Evolutionary conservation across 2,329 filamentous ascomycete species (phyloP), one percentile per base, ranked within the genome.

Genomic region (Fusarium torulosum): DNA sequence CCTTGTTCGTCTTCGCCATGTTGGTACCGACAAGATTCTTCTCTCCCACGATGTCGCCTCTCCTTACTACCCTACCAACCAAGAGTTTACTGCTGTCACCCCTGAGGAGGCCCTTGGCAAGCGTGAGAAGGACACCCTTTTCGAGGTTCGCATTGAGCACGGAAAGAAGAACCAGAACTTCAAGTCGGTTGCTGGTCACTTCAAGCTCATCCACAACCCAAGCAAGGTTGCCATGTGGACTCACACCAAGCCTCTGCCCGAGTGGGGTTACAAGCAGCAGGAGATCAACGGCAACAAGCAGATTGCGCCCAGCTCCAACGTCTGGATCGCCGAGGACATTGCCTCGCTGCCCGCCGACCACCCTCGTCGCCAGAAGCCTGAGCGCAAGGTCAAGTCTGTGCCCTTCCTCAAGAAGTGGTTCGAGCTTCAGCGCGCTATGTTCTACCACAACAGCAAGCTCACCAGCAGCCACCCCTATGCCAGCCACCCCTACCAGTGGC

Each of bases 281-380:
- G 96, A 99, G 79, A 97, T 99, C 84, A 99, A 99, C 79, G 96
- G 96, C 62, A 99, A 99, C 85, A 99, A 99, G 87, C 96, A 97
- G 77, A 83, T 96, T 53, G 85, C 89, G 27, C 92, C 95, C 66
- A 90, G 91, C 76, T 97, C 93, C 78, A 99, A 99, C 78, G 86
- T 97, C 65, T 99, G 96, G 96, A 90, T 91, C 72, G 91, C 94
- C 15, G 96, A 99, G 74, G 93, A 97, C 67, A 92, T 98, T 52
- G 88, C 92, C n/a, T 94, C 90, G 11, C 81, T 98, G 45, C 83
- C 90, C 4, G 83, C 80, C 7, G 93, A 93, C 71, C 88, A 90
- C 71, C 84, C 86, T 38, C 93, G 96, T 59, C 88, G 93, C 65
- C 82, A 88, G 61, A 96, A 91, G 82, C 86, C 92, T 65, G 86